Evolutionary conservation across 176 grass and related monocot species (phyloP), one percentile per base, ranked within the genome.

Genomic region (Bothriochloa decipiens): DNA sequence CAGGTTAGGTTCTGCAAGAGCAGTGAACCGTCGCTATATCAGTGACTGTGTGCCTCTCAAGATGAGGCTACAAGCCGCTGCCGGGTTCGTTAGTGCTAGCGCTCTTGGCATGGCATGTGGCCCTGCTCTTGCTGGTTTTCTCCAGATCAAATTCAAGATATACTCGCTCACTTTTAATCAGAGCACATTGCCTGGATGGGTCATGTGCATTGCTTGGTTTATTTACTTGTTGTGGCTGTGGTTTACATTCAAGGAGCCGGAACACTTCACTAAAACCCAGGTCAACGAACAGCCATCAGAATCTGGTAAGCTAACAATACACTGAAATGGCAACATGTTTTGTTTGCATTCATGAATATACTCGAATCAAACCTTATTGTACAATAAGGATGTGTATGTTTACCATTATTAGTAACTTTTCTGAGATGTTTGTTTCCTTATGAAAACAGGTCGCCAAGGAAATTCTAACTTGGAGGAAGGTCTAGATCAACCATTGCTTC

Each of bases 81-180:
- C 96, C 7, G 96, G 91, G 12, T 98, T 98, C 40, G 96, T 98
- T 46, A 95, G 93, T 87, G 93, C 96, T 22, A 95, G 93, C 81
- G 96, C 96, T 82, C 91, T 98, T 52, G 96, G 96, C 40, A 98
- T 98, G 96, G 93, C 96, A 84, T 98, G 93, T 80, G 96, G 96
- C 25, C 96, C 96, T 81, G 96, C 89, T 55, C 80, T 98, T 69
- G 96, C 93, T 88, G 96, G 96, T 46, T 88, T 95, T 62, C 91
- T 98, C 66, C 96, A 98, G 78, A 88, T 13, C 29, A 93, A 93
- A 68, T 98, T 98, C 80, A 98, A 85, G 87, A 80, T 95, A 75
- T 94, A 88, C 74, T 77, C 55, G 8, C 41, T 98, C 45, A 98
- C 83, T 75, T 86, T 98, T 84, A 92, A 96, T 81, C 91, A 90